phyloP scores from a whole-genome alignment of 163 green algal genomes.

The Chlamydomonas reinhardtii region DNA sequence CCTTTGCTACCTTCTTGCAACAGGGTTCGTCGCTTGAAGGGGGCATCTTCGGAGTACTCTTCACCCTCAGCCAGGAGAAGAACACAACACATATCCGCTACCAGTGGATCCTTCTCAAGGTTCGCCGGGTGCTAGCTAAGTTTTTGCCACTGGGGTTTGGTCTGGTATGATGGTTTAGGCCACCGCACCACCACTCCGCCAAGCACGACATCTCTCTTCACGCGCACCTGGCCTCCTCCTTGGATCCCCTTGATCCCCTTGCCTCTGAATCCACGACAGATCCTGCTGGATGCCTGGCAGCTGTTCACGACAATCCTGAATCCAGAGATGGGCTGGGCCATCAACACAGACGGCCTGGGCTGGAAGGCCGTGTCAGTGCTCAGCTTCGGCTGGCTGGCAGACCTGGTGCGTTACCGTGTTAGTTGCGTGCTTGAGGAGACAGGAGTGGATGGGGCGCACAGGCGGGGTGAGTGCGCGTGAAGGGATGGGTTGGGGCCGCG shows the following conservation, averaged over 20 bases:
- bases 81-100: slow-evolving; percentile 25
- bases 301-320: slow-evolving; percentile 25
- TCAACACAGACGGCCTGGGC: background rate
- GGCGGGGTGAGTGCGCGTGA: too few relatives aligned
- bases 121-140: background rate
- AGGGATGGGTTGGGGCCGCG: too few relatives aligned
- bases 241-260: too few relatives aligned
- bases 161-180: too few relatives aligned
- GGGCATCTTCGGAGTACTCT: slow-evolving; percentile 26
- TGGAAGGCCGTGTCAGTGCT: slow-evolving; percentile 33
- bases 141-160: too few relatives aligned
- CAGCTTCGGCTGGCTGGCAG: slow-evolving; percentile 22
- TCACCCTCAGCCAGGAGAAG: slow-evolving; percentile 36
- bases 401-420: slow-evolving; percentile 14
- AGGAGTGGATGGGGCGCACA: too few relatives aligned
- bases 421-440: too few relatives aligned
- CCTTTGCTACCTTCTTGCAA: too few relatives aligned
- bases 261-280: background rate
- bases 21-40: slow-evolving; percentile 6
- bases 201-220: too few relatives aligned
- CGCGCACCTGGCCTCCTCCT: too few relatives aligned
- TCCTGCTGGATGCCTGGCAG: slow-evolving; percentile 44
- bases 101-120: slow-evolving; percentile 35
- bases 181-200: too few relatives aligned
- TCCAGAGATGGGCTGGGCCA: slow-evolving; percentile 9